Evolutionary conservation across 371 early-diverging fungal genomes (phyloP).

Genomic region (Mortierella sp.): DNA sequence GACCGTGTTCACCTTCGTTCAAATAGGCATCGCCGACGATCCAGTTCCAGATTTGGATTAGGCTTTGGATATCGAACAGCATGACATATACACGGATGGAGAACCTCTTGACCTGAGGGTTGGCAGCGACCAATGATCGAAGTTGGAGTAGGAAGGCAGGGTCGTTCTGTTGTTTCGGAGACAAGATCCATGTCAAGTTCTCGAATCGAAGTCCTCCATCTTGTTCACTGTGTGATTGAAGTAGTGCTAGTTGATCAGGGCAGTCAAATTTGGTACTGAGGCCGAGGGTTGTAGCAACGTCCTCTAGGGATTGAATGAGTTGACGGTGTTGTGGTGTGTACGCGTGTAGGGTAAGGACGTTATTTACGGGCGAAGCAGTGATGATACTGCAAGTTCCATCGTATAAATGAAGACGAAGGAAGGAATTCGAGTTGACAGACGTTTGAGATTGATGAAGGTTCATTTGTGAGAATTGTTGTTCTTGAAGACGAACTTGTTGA

Average conservation of each 20-base stretch:
- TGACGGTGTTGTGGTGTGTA: conserved; percentile 12
- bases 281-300: neutral
- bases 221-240: conserved; percentile 1
- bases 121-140: conserved; percentile 1
- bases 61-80: conserved; percentile 9
- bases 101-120: neutral
- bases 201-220: conserved; percentile 11
- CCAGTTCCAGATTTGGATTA: conserved; percentile 15
- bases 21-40: conserved; percentile 9
- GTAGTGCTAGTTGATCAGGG: conserved; percentile 10
- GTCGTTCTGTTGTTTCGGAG: conserved; percentile 1
- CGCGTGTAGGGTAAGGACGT: conserved; percentile 4
- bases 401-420: conserved; percentile 10
- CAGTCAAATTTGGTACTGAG: conserved; percentile 8
- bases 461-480: neutral
- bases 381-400: conserved; percentile 19
- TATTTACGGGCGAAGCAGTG: neutral
- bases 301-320: conserved; percentile 9
- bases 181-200: conserved; percentile 1
- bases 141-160: conserved; percentile 5
- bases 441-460: neutral
- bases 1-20: conserved; percentile 19
- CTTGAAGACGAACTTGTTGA: conserved; percentile 2
- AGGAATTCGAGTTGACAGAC: neutral
- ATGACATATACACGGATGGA: conserved; percentile 14